Base-by-base conservation (phyloP, 202 grass and related monocot species). In the Cymbopogon flexuosus region DNA sequence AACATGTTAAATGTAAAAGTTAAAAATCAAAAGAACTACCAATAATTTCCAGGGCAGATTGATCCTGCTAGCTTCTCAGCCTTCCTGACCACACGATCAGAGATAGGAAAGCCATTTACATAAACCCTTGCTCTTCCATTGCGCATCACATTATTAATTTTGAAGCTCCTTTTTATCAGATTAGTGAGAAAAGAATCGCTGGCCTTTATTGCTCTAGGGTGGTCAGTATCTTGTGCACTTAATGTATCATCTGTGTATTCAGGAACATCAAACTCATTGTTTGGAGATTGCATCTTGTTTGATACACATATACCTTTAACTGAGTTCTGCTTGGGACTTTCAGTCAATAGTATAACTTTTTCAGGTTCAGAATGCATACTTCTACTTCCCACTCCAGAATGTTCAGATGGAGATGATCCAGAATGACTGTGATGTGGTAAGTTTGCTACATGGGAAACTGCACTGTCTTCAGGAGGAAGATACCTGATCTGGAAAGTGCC, bases 141-240 rank as follows among this genome's bases (percentile, higher is more conserved):
- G 8, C 37, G 85, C 0, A 16, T 80, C 63, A 78, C 81, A 45
- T 90, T 79, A 47, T 84, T 90, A 47, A 85, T 88, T 80, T 87
- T 89, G 75, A 98, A 89, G 76, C 92, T 90, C 87, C 70, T 99
- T 79, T 95, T 99, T 75, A 99, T 91, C 18, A 99, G 87, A 78
- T 93, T 91, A 33, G 84, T 76, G 8, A 99, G 67, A 78, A 95
- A 99, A 29, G 90, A 95, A 57, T 99, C 85, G 6, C 83, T 80
- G 30, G 45, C 74, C 78, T 94, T 91, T 49, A 82, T 62, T 16
- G 10, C 43, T 56, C 70, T 87, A 77, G 51, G 36, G 39, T 79
- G 78, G 39, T 39, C 73, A 85, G 81, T 47, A 83, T 87, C 60
- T 86, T 78, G 72, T 52, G 83, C 60, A 65, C 84, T 77, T 73